Percentiles rank a stretch among this genome's conserved stretches.
Conservation (phyloP, 148 eudicot species). For the Salicornia ramosissima region DNA sequence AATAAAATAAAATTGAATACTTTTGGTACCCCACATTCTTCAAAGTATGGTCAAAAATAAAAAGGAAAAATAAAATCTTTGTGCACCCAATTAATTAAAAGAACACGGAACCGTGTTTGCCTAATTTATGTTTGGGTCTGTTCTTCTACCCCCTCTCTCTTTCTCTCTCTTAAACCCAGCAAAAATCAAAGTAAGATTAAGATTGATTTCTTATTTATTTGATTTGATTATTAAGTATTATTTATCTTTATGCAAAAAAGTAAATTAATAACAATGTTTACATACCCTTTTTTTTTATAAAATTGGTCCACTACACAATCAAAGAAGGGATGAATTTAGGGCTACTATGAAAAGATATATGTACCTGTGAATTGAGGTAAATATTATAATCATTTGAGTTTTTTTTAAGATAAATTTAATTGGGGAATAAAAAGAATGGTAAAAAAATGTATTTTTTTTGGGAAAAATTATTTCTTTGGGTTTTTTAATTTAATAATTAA, state of each 20-base stretch:
- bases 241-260: neutral
- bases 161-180: neutral
- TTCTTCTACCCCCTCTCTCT: neutral
- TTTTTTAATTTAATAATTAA: too few species aligned
- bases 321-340: too few species aligned
- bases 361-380: too few species aligned
- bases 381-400: too few species aligned
- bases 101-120: constrained; percentile 8
- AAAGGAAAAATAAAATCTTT: neutral
- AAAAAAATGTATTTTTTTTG: neutral
- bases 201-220: neutral
- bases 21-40: constrained; percentile 13
- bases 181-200: neutral
- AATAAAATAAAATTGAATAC: neutral
- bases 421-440: neutral
- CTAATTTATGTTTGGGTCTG: constrained; percentile 6
- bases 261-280: too few species aligned
- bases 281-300: too few species aligned
- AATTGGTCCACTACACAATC: too few species aligned
- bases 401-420: too few species aligned
- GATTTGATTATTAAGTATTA: neutral
- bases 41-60: constrained; percentile 13
- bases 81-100: neutral
- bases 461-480: neutral
- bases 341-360: too few species aligned